Percentiles rank a stretch among this genome's conserved stretches.
Conservation (phyloP, 2,329 filamentous ascomycete genomes). For the Diaporthe velutina region DNA sequence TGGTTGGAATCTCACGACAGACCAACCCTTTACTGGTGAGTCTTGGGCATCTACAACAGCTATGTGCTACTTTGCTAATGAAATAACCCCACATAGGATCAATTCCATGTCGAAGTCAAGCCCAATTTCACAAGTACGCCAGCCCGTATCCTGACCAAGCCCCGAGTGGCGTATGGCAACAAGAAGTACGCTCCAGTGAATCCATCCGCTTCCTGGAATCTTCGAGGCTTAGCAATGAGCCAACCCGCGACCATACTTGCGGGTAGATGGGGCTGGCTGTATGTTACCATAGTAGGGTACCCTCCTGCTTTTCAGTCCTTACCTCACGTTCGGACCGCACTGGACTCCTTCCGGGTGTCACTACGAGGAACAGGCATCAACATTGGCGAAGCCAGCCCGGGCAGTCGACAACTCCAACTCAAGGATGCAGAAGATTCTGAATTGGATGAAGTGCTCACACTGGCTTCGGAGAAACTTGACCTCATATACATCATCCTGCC, state of each 20-base stretch:
- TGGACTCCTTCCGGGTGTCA: background rate
- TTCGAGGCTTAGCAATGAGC: conserved; percentile 45
- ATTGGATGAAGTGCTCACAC: background rate
- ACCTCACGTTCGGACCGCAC: background rate
- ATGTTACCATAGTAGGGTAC: background rate
- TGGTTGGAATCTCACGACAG: conserved; percentile 59
- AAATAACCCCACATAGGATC: conserved; percentile 45
- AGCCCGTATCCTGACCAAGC: conserved; percentile 69
- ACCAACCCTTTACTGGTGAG: conserved; percentile 54
- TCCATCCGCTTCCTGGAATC: conserved; percentile 68
- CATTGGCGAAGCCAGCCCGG: background rate
- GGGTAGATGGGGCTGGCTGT: background rate
- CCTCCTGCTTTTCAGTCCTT: background rate
- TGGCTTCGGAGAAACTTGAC: conserved; percentile 34
- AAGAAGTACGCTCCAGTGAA: conserved; percentile 38
- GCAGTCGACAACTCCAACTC: background rate
- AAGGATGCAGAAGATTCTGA: background rate
- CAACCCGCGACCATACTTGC: background rate
- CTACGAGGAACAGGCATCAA: conserved; percentile 35
- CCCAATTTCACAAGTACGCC: conserved; percentile 69
- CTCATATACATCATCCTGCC: conserved; percentile 65
- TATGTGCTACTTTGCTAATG: background rate
- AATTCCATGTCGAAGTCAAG: conserved; percentile 66
- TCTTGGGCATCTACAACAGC: background rate
- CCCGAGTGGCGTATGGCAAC: conserved; percentile 64